Conservation (phyloP, 306 rosid genomes). For the Prunus kanzakura region DNA sequence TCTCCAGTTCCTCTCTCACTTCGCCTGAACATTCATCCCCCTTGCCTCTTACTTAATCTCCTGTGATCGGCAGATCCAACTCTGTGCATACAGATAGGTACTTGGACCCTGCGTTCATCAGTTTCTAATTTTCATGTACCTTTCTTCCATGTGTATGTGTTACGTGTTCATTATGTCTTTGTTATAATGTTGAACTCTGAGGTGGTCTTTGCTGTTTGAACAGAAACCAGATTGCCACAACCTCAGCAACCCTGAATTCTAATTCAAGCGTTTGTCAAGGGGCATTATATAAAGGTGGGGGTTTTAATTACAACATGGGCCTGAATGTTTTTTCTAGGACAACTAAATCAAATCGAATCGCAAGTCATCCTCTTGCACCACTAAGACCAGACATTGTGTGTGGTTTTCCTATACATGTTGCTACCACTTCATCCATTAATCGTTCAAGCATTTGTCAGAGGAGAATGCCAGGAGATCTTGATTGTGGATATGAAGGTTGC, state of each 20-base stretch:
- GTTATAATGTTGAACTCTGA: conserved; percentile 2
- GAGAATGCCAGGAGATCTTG: conserved; percentile 30
- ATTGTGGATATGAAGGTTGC: not conserved
- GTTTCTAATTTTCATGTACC: no score
- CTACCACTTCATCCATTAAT: conserved; percentile 30
- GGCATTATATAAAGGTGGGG: not conserved
- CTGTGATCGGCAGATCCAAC: conserved; percentile 34
- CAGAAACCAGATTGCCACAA: conserved; percentile 25
- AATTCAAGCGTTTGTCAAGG: no score
- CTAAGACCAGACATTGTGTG: conserved; percentile 24
- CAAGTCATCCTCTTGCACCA: conserved; percentile 5
- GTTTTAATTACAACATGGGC: conserved; percentile 21
- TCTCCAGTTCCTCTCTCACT: conserved; percentile 33
- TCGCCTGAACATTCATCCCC: conserved; percentile 41
- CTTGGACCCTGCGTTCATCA: conserved; percentile 35
- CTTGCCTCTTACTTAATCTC: conserved; percentile 55
- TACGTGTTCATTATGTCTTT: not conserved
- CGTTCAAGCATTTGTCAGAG: conserved; percentile 25
- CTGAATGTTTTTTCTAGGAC: conserved; percentile 26
- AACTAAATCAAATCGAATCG: conserved; percentile 22
- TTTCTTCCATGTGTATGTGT: no score
- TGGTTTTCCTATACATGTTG: conserved; percentile 7
- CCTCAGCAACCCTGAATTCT: conserved; percentile 7
- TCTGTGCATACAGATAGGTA: conserved; percentile 8
- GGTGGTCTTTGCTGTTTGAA: not conserved